phyloP scores from a whole-genome alignment of 805 yeast species.

The Tetrapisispora fleetii region DNA sequence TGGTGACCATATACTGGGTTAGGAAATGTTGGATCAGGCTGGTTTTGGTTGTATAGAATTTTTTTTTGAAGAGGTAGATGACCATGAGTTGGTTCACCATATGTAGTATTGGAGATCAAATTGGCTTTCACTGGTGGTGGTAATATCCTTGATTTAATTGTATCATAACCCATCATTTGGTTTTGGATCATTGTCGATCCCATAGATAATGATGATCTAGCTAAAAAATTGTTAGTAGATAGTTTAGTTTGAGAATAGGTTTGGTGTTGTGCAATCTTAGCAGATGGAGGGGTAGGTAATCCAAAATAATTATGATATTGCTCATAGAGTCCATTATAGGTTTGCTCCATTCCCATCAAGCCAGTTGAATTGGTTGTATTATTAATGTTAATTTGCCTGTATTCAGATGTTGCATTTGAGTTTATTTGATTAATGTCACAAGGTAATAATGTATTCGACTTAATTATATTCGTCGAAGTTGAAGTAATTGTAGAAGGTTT shows the following conservation, averaged over 20 bases:
- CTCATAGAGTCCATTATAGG: not conserved
- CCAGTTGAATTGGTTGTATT: not conserved
- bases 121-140: not conserved
- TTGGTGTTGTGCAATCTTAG: not conserved
- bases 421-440: not conserved
- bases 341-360: not conserved
- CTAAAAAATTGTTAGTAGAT: not conserved
- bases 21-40: not conserved
- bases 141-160: slow-evolving; percentile 1
- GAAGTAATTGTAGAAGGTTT: not conserved
- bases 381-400: not conserved
- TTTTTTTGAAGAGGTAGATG: not conserved
- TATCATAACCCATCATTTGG: not conserved
- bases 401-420: not conserved
- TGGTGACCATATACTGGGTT: not conserved
- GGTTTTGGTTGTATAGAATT: not conserved
- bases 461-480: not conserved
- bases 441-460: not conserved
- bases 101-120: not conserved
- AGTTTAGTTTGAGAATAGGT: not conserved
- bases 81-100: not conserved
- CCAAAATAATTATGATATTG: not conserved
- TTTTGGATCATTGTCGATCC: not conserved
- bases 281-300: not conserved
- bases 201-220: not conserved